Evolutionary conservation across 2,329 filamentous ascomycete species (phyloP), one percentile per base, ranked within the genome.

Genomic region (Trichoderma endophyticum): DNA sequence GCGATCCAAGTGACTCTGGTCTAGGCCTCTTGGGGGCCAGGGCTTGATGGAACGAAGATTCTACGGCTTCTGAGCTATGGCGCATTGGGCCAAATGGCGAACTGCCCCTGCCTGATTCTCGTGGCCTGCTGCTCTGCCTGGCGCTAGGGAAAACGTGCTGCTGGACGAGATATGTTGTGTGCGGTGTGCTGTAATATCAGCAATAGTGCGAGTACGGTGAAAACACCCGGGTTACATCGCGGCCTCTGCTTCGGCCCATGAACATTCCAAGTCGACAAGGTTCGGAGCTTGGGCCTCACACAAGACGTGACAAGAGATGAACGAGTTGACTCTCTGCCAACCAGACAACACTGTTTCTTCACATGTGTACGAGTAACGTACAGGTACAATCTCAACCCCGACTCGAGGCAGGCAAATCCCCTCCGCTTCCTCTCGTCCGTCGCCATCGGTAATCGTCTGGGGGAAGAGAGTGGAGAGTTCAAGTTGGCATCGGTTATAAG

Each of bases 361-460:
- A 18, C 51, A 21, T 59, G 30, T 30, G 8, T 60, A 12, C 12
- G 3, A 12, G 26, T 8, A 18, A 12, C 9, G 12, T 32, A 51
- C 48, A 54, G 8, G 30, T 18, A 8, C 59, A 24, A 39, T 24
- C 21, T 26, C 32, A 36, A 34, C 18, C 21, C n/a, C 56, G 56
- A 60, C 36, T 39, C 36, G 15, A 39, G 36, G 36, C 36, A 18
- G 18, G 57, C 28, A 26, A 62, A 8, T 39, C 26, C 32, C 24
- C 32, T 57, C 26, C 12, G 8, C 51, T 64, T 71, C 34, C 61
- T 28, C 69, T 64, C 61, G 43, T n/a, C 67, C 67, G 67, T n/a
- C 39, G 39, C 57, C 59, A 63, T 63, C 54, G 48, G 56, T 12
- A 34, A 51, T 51, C n/a, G 51, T 11, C 26, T 48, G 7, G 60